Conservation (phyloP, 2,329 filamentous ascomycete genomes). For the Pseudogymnoascus destructans region DNA sequence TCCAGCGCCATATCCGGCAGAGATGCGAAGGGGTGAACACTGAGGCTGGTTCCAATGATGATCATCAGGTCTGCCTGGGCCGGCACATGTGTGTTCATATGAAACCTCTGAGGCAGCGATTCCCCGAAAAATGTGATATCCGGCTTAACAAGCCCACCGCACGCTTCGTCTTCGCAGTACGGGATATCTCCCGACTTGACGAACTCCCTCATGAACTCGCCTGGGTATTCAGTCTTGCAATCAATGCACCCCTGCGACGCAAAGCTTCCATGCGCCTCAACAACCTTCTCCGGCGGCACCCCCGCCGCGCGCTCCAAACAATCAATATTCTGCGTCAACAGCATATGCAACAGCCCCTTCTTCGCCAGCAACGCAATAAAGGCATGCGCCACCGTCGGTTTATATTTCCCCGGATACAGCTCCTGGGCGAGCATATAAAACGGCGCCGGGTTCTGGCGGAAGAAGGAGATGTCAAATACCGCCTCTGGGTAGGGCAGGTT, state of each 20-base stretch:
- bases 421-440: conserved; percentile 91
- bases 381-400: conserved; percentile 77
- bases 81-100: conserved; percentile 41
- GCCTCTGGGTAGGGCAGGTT: conserved; percentile 82
- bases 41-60: conserved; percentile 78
- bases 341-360: conserved; percentile 66
- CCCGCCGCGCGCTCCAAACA: conserved; percentile 82
- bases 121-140: conserved; percentile 82
- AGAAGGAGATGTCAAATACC: conserved; percentile 88
- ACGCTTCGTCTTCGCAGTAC: conserved; percentile 46
- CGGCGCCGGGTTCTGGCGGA: conserved; percentile 67
- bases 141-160: conserved; percentile 64
- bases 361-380: conserved; percentile 74
- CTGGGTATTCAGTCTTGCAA: conserved; percentile 60
- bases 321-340: conserved; percentile 98
- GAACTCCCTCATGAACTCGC: conserved; percentile 57
- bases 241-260: conserved; percentile 85
- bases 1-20: conserved; percentile 53
- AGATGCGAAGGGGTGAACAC: conserved; percentile 78
- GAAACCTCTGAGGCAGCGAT: conserved; percentile 51
- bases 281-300: conserved; percentile 64
- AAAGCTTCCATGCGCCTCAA: conserved; percentile 94
- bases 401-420: conserved; percentile 79
- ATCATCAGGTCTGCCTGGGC: conserved; percentile 62
- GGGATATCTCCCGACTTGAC: conserved; percentile 58